A percentile compares a stretch with the other conserved stretches of the same genome.
phyloP scores from a whole-genome alignment of 2,329 filamentous ascomycete species.

The Teratosphaeria epicoccoides region DNA sequence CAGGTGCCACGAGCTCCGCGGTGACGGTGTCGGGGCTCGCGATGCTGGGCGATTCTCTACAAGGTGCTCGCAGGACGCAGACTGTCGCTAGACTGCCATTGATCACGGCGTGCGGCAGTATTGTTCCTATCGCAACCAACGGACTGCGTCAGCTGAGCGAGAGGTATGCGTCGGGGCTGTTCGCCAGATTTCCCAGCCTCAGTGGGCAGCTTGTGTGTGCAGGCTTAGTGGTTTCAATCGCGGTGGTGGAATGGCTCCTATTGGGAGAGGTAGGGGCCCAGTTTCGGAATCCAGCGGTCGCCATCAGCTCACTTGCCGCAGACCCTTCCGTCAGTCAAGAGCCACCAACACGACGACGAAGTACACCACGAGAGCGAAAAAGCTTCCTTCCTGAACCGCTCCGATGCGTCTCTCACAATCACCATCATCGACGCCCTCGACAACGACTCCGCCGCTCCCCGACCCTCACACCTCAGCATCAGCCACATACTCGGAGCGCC shows the following conservation, averaged over 20 bases:
- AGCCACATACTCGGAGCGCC: constrained; percentile 37
- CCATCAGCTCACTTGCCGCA: constrained; percentile 1
- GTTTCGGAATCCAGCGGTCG: background rate
- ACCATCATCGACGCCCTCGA: constrained; percentile 25
- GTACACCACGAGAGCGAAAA: constrained; percentile 32
- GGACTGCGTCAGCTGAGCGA: constrained; percentile 34
- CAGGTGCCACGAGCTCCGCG: constrained; percentile 35
- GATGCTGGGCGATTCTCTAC: constrained; percentile 35
- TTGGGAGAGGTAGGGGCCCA: constrained; percentile 30
- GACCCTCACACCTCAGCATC: constrained; percentile 32
- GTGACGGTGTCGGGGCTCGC: constrained; percentile 35
- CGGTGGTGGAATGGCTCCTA: constrained; percentile 29
- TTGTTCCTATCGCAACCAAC: constrained; percentile 35
- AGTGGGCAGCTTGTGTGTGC: constrained; percentile 36
- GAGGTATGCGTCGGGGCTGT: constrained; percentile 28
- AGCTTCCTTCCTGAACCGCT: constrained; percentile 34
- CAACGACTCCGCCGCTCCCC: constrained; percentile 13
- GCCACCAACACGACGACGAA: constrained; percentile 2
- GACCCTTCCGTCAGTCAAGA: constrained; percentile 7
- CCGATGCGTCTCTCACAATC: constrained; percentile 22
- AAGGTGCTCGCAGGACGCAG: constrained; percentile 23
- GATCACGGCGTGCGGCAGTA: constrained; percentile 34
- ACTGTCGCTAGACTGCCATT: constrained; percentile 36
- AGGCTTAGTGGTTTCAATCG: constrained; percentile 31
- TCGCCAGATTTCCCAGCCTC: constrained; percentile 34